Evolutionary conservation across 306 rosid genomes (phyloP), one percentile per base, ranked within the genome.

Genomic region (Cucurbita argyrosperma): DNA sequence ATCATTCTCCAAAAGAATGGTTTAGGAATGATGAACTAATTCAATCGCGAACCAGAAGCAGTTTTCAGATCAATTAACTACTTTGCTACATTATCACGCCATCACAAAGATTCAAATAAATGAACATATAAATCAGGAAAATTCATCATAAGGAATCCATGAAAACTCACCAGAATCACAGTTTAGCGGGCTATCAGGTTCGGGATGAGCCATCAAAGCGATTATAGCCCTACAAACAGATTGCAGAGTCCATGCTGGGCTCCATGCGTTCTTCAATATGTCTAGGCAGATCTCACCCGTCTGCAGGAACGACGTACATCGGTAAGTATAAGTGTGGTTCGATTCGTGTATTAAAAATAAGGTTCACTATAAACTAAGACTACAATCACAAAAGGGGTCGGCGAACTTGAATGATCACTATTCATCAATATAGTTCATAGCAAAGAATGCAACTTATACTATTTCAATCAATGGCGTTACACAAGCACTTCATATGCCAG

Each of bases 231-330:
- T 88, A 73, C 99, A 95, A 72, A 95, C 97, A 84, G 97, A 95
- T 74, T 95, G 99, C 68, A 95, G 95, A 6, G 99, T 91, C 97
- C 99, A 95, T 38, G 99, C 99, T 5, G 96, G 97, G 86, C 97
- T 95, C 99, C 99, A 95, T 55, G 99, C 99, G 79, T 86, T 95
- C 83, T 95, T 95, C 87, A 95, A 83, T 64, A 95, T 95, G 80
- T 95, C 99, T 47, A 95, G 86, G 86, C 98, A 95, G 76, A 95
- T 95, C 90, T 95, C 99, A 58, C 99, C 99, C 0, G 97, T 95
- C 96, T 91, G 86, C 75, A 79, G 8, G 35, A 69, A 69, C 57
- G 14, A 69, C 57, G 14, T 3, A 30, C 73, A 23, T 21, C 3
- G 37, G 42, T n/a, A 64, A 10, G 11, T 64, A 6, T 8, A 64